A percentile compares a stretch with the other conserved stretches of the same genome.
phyloP scores from a whole-genome alignment of 306 rosid genomes.

The Echinosophora koreensis region DNA sequence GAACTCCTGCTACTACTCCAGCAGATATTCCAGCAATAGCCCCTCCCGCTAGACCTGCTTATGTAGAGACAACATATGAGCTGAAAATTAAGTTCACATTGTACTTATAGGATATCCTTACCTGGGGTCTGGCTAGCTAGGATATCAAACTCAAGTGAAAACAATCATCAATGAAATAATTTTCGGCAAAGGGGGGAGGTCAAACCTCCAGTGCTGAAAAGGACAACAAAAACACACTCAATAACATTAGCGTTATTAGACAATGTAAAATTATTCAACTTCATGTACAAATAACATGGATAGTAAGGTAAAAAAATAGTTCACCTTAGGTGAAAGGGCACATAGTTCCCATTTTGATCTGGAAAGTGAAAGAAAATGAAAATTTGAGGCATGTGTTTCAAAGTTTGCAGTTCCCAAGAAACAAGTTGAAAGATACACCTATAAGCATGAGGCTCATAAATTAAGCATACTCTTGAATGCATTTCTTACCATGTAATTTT shows the following conservation, averaged over 20 bases:
- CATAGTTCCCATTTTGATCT: conserved; percentile 59
- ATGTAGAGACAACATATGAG: conserved; percentile 44
- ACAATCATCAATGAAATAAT: conserved; percentile 33
- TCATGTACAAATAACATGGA: not conserved
- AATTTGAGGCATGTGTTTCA: conserved; percentile 6
- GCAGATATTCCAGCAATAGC: conserved; percentile 64
- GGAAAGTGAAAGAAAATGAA: conserved; percentile 49
- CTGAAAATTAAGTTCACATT: conserved; percentile 28
- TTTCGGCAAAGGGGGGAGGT: conserved; percentile 44
- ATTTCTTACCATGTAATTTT: not conserved
- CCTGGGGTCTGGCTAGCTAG: not conserved
- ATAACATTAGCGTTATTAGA: conserved; percentile 15
- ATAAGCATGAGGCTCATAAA: conserved; percentile 12
- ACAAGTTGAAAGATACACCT: conserved; percentile 16
- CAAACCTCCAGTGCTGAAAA: conserved; percentile 61
- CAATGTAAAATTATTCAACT: conserved; percentile 28
- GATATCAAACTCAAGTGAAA: conserved; percentile 39
- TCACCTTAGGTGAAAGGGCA: conserved; percentile 59
- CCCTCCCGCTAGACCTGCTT: conserved; percentile 63
- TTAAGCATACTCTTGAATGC: conserved; percentile 29
- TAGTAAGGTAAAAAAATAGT: not conserved
- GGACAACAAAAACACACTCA: conserved; percentile 15
- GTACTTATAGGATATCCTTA: conserved; percentile 27
- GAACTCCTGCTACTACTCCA: conserved; percentile 64
- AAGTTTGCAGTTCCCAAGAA: not conserved